Conservation (phyloP, 148 eudicot genomes). For the Camellia lanceoleosa region DNA sequence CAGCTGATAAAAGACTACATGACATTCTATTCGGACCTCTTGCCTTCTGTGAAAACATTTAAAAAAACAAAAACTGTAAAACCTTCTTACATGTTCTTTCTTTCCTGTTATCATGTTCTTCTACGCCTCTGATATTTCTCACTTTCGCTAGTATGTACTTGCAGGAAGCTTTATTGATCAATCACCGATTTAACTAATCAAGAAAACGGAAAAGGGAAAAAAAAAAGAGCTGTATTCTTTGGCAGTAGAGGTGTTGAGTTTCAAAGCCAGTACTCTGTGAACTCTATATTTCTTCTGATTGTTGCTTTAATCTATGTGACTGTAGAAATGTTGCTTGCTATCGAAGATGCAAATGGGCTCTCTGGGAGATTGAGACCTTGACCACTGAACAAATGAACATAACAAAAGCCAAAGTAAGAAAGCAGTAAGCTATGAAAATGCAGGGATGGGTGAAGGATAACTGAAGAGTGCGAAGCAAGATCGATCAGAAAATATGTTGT, state of each 20-base stretch:
- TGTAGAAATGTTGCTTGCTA: not conserved
- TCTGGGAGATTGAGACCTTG: constrained; percentile 61
- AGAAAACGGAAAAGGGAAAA: not conserved
- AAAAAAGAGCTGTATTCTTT: constrained; percentile 4
- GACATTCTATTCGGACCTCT: constrained; percentile 7
- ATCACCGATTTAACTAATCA: no score
- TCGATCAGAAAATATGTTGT: not conserved
- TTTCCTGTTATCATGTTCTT: constrained; percentile 3
- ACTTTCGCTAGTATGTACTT: not conserved
- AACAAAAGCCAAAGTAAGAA: not conserved
- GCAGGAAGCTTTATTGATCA: not conserved
- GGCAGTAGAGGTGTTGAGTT: constrained; percentile 11
- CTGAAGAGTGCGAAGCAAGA: not conserved
- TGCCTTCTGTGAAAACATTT: constrained; percentile 13
- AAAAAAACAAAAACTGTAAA: constrained; percentile 16
- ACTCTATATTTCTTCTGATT: constrained; percentile 5
- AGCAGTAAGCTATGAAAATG: not conserved
- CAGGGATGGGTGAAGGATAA: no score
- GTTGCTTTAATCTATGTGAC: constrained; percentile 31
- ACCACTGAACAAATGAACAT: constrained; percentile 20
- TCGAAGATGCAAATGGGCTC: constrained; percentile 50
- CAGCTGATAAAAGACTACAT: not conserved
- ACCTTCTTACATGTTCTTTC: not conserved
- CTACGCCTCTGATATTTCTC: not conserved
- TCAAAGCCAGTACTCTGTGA: not conserved